These are phyloP conservation scores for Croton setiger DNA, from an alignment of 441 rosid genomes.

Conservation along the genomic window DNA sequence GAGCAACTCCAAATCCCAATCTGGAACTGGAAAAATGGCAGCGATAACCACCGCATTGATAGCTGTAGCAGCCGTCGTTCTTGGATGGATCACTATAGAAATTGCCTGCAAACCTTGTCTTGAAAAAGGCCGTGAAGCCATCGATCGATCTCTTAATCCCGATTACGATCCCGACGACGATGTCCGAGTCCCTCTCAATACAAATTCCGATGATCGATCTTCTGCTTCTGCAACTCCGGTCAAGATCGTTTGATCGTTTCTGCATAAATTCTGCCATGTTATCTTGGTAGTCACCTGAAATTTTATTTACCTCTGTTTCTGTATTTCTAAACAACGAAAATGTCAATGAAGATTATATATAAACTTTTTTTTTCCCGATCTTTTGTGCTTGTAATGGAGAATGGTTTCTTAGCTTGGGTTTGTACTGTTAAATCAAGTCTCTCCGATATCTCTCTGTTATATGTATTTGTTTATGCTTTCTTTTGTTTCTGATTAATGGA, in stretches of 20 bases:
- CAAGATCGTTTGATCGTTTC: constrained; percentile 27
- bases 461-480: too few species aligned
- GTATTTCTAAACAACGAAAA: background rate
- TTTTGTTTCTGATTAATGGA: too few species aligned
- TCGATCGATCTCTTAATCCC: constrained; percentile 59
- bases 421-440: too few species aligned
- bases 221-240: constrained; percentile 18
- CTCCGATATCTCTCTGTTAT: too few species aligned
- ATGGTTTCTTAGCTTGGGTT: background rate
- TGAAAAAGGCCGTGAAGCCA: constrained; percentile 53
- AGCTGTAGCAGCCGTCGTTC: constrained; percentile 52
- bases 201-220: too few species aligned
- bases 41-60: constrained; percentile 53
- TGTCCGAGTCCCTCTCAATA: too few species aligned
- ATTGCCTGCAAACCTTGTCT: constrained; percentile 68
- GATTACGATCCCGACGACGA: constrained; percentile 60
- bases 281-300: background rate
- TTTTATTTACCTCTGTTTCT: too few species aligned
- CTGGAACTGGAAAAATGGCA: constrained; percentile 34
- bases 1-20: too few species aligned
- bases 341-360: background rate
- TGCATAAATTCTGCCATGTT: background rate
- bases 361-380: too few species aligned
- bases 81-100: constrained; percentile 62
- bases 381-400: background rate